A percentile compares a stretch with the other conserved stretches of the same genome.
phyloP scores from a whole-genome alignment of 2,329 filamentous ascomycete genomes.

The Verticillium tricorpus region DNA sequence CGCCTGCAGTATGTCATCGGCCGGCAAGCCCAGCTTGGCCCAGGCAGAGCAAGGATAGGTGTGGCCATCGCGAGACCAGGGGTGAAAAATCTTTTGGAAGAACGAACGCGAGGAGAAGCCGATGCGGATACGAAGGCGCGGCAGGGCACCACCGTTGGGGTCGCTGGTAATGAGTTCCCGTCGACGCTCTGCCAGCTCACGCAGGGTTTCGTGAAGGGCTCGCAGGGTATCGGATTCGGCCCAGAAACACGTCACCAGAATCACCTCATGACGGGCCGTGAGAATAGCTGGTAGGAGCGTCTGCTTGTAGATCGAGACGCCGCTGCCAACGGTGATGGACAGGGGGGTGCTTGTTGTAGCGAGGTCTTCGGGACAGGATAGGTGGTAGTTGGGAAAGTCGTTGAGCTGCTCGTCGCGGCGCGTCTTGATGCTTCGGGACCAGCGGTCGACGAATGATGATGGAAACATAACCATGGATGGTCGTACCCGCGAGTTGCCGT shows the following conservation, averaged over 20 bases:
- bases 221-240: constrained; percentile 59
- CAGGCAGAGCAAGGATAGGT: constrained; percentile 57
- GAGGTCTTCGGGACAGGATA: constrained; percentile 37
- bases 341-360: constrained; percentile 42
- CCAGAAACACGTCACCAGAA: constrained; percentile 83
- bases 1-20: constrained; percentile 42
- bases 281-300: constrained; percentile 58
- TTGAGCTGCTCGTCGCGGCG: constrained; percentile 26
- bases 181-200: constrained; percentile 48
- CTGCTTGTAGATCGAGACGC: constrained; percentile 49
- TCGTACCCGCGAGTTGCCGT: not conserved
- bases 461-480: not conserved
- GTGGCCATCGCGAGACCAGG: constrained; percentile 57
- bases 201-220: constrained; percentile 52
- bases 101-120: constrained; percentile 72
- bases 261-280: constrained; percentile 57
- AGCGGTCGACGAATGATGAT: constrained; percentile 30
- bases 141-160: constrained; percentile 9
- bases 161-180: constrained; percentile 27
- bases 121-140: constrained; percentile 57
- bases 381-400: constrained; percentile 46
- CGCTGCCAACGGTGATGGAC: constrained; percentile 53
- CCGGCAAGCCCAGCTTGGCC: constrained; percentile 61
- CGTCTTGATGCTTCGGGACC: constrained; percentile 18
- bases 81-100: constrained; percentile 71